Conservation (phyloP, 2,329 filamentous ascomycete genomes). For the Chalaropsis ovoidea region DNA sequence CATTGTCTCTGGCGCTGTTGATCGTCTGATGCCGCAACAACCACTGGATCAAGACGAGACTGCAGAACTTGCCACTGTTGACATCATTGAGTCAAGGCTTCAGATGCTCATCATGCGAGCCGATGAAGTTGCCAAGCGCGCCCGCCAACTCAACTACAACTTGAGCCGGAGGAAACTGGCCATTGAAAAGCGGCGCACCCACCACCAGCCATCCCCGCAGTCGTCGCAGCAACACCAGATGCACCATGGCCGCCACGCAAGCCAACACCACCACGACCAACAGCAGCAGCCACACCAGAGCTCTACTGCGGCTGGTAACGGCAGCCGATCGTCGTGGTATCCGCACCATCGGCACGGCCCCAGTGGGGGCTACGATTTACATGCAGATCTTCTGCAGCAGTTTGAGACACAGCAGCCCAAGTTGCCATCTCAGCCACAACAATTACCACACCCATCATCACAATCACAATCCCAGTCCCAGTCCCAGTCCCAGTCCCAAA, state of each 20-base stretch:
- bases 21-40: constrained; percentile 66
- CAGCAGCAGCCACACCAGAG: constrained; percentile 1
- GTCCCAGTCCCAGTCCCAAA: not conserved
- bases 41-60: constrained; percentile 78
- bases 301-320: not conserved
- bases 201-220: constrained; percentile 28
- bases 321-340: constrained; percentile 23
- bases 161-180: constrained; percentile 63
- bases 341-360: constrained; percentile 21
- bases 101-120: constrained; percentile 68
- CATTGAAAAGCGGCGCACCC: constrained; percentile 54
- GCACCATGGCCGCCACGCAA: constrained; percentile 13
- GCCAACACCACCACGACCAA: not conserved
- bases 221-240: constrained; percentile 13
- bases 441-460: constrained; percentile 1
- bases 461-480: constrained; percentile 7
- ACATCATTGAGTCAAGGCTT: constrained; percentile 71
- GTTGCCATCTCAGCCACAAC: constrained; percentile 1
- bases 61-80: constrained; percentile 71
- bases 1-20: constrained; percentile 71
- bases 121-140: constrained; percentile 54
- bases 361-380: constrained; percentile 37
- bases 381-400: constrained; percentile 47
- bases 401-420: constrained; percentile 32
- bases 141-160: constrained; percentile 71